A percentile compares a stretch with the other conserved stretches of the same genome.
phyloP scores from a whole-genome alignment of 169 alveolate species.

The Cryptosporidium viatorum region DNA sequence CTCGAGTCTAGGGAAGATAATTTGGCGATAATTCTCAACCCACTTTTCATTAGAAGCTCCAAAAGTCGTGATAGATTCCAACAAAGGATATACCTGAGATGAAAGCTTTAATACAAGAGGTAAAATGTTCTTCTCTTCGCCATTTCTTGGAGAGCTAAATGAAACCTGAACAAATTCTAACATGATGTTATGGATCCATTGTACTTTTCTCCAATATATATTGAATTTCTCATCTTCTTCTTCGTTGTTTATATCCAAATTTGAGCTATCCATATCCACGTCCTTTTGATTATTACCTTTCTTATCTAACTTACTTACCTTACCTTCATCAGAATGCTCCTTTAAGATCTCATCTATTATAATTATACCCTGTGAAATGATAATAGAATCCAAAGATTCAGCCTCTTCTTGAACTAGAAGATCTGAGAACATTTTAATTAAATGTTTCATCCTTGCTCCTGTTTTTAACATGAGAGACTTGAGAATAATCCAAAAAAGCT shows the following conservation, averaged over 20 bases:
- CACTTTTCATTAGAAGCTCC: constrained; percentile 29
- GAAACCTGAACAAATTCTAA: constrained; percentile 37
- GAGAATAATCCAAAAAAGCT: constrained; percentile 36
- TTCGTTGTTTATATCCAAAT: neutral
- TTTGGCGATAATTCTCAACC: constrained; percentile 48
- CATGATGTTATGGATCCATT: constrained; percentile 52
- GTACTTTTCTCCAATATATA: constrained; percentile 53
- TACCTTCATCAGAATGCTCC: neutral
- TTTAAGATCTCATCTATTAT: constrained; percentile 8
- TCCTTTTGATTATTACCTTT: neutral
- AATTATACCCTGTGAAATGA: constrained; percentile 22
- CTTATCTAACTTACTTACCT: neutral
- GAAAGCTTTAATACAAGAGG: constrained; percentile 5
- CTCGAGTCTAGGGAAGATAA: constrained; percentile 47
- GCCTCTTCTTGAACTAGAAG: neutral
- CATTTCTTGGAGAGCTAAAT: neutral
- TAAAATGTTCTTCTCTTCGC: neutral
- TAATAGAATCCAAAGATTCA: neutral
- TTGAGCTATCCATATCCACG: neutral
- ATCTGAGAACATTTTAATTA: constrained; percentile 9
- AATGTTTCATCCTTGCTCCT: constrained; percentile 6
- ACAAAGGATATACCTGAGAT: neutral
- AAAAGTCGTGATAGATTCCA: constrained; percentile 10
- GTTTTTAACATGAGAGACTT: constrained; percentile 27
- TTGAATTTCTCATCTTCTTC: neutral